phyloP scores from a whole-genome alignment of 805 yeast genomes.

The Tetrapisispora arboricola region DNA sequence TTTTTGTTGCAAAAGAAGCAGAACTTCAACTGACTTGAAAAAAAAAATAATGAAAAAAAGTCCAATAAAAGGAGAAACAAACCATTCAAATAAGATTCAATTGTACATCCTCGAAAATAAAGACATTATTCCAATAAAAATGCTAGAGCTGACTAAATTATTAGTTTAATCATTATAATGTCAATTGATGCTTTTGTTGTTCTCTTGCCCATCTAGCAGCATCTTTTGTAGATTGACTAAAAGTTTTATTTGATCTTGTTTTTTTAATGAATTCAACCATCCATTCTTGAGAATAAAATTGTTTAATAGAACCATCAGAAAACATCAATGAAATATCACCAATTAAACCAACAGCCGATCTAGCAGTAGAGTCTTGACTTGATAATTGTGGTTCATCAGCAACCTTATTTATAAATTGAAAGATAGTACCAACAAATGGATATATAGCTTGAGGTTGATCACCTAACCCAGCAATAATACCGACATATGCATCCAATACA shows the following conservation, averaged over 20 bases:
- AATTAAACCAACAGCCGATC: constrained; percentile 80
- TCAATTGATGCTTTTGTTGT: constrained; percentile 33
- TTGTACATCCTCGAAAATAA: no score
- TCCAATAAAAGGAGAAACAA: not conserved
- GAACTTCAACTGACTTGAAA: no score
- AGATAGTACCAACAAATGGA: constrained; percentile 59
- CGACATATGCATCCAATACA: constrained; percentile 92
- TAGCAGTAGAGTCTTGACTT: constrained; percentile 57
- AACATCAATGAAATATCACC: constrained; percentile 90
- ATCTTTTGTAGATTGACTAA: constrained; percentile 60
- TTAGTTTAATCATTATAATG: constrained; percentile 9
- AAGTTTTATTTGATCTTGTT: constrained; percentile 54
- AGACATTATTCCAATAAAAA: not conserved
- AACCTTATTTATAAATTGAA: constrained; percentile 54
- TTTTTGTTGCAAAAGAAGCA: no score
- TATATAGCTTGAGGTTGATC: constrained; percentile 53
- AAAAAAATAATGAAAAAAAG: not conserved
- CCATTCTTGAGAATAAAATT: constrained; percentile 65
- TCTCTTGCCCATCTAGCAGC: constrained; percentile 98
- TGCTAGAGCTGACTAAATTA: not conserved
- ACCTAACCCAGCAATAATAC: constrained; percentile 84
- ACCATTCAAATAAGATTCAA: not conserved
- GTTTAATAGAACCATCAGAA: constrained; percentile 64
- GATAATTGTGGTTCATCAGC: constrained; percentile 51
- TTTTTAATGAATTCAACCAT: constrained; percentile 64